Base-by-base conservation (phyloP, 345 rosid genomes). In the Angophora floribunda region DNA sequence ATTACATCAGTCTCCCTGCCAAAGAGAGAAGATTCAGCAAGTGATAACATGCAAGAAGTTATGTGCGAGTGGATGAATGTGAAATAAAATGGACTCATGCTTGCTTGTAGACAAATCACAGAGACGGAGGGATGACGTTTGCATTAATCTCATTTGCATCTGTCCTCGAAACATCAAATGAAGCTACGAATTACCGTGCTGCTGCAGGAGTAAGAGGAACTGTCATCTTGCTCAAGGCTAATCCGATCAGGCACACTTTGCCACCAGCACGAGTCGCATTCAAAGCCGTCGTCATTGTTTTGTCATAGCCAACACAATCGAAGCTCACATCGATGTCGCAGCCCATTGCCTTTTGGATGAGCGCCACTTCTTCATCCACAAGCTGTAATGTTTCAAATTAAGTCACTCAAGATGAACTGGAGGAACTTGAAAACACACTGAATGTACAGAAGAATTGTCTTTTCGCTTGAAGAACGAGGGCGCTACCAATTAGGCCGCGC, bases 201-300 rank as follows among this genome's bases (percentile, higher is more conserved):
- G 99, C 99, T 80, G 99, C 96, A 45, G 97, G 94, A 87, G 98
- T 95, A 53, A 96, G 96, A 41, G 97, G 98, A 15, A 97, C 93
- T 47, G 97, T 98, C 99, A 95, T 97, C 89, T 95, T 91, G 9
- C 87, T 89, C 52, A 91, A 97, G 53, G 97, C 99, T 93, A 95
- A 91, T 85, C 99, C 99, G 2, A 97, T 94, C 44, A 96, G 98
- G 92, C 99, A 98, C 75, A 97, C 99, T 92, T 94, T 98, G 88
- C 99, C 99, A 0, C 99, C 99, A n/a, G 98, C 85, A 84, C 92
- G 80, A 41, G 99, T 95, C 26, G 96, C 97, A 80, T 90, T 90
- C 88, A 97, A 89, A 50, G 99, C 97, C 0, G 99, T 97, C 9
- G 95, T 90, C 98, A 95, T 98, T 30, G 99, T 97, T 92, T 97